Conservation (phyloP, 345 rosid genomes). For the Hypericum androsaemum region DNA sequence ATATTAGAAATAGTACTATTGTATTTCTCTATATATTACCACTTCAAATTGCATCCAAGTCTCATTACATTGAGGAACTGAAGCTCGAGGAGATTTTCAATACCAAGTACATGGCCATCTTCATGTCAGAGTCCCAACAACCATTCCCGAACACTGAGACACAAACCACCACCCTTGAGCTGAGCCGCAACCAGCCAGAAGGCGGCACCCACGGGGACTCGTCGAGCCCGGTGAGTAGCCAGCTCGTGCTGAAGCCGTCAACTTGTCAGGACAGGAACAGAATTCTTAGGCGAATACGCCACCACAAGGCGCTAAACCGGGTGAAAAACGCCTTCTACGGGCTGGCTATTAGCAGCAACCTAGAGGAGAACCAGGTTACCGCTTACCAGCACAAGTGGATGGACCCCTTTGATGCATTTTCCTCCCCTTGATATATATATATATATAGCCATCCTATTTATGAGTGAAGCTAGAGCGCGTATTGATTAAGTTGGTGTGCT, state of each 20-base stretch:
- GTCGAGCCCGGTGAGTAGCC: constrained; percentile 11
- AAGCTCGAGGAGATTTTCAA: no score
- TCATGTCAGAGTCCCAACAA: constrained; percentile 12
- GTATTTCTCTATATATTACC: no score
- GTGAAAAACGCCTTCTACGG: constrained; percentile 22
- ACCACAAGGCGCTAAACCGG: constrained; percentile 28
- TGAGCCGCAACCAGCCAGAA: constrained; percentile 6
- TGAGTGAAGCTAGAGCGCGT: no score
- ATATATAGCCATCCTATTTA: background rate
- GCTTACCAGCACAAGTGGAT: constrained; percentile 15
- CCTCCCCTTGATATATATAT: constrained; percentile 22
- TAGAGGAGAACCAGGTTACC: constrained; percentile 1
- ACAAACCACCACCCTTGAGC: background rate
- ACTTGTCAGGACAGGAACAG: constrained; percentile 18
- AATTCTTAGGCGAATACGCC: constrained; percentile 40
- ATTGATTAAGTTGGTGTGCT: no score
- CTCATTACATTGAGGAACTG: no score
- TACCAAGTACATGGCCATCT: constrained; percentile 18
- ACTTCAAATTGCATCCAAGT: no score
- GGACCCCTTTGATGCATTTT: constrained; percentile 33
- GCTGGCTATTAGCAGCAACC: constrained; percentile 12
- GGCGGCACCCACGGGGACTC: constrained; percentile 9
- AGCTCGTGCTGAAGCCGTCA: constrained; percentile 32
- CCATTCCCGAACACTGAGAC: constrained; percentile 11
- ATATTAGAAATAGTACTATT: no score